Conservation (phyloP, 2,329 filamentous ascomycete genomes). For the Diplodia sapinea region DNA sequence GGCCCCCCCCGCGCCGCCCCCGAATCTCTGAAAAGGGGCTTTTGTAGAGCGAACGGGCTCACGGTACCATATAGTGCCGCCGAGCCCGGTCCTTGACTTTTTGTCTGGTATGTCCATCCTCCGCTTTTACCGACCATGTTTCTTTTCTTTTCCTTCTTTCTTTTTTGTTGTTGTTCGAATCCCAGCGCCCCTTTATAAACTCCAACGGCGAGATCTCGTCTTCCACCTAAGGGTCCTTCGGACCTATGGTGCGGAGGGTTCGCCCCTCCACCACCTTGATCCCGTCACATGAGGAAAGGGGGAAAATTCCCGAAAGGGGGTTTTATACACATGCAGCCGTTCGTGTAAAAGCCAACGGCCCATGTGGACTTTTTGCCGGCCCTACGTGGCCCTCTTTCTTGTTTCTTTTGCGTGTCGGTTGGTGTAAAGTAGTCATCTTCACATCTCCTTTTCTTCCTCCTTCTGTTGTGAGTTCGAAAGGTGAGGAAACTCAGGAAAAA, state of each 20-base stretch:
- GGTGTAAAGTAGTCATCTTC: too few species aligned
- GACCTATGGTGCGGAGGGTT: background rate
- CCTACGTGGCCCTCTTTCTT: too few species aligned
- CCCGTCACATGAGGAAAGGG: background rate
- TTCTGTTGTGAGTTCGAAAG: too few species aligned
- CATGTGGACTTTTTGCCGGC: too few species aligned
- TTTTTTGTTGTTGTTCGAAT: background rate
- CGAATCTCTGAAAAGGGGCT: too few species aligned
- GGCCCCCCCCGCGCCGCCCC: too few species aligned
- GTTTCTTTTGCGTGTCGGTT: too few species aligned
- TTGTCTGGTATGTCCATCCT: background rate
- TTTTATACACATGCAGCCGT: background rate
- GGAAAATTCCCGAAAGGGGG: background rate
- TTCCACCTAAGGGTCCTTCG: background rate
- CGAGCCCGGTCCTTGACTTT: background rate
- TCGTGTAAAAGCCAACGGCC: too few species aligned
- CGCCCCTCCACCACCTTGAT: background rate
- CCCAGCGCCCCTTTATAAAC: background rate
- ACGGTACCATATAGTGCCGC: too few species aligned
- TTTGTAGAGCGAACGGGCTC: too few species aligned
- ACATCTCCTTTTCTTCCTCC: too few species aligned
- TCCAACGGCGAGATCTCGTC: background rate
- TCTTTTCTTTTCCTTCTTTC: background rate
- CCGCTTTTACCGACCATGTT: background rate
- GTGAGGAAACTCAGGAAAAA: too few species aligned